Evolutionary conservation across 2,329 filamentous ascomycete species (phyloP).

Genomic region (Colletotrichum sp.): DNA sequence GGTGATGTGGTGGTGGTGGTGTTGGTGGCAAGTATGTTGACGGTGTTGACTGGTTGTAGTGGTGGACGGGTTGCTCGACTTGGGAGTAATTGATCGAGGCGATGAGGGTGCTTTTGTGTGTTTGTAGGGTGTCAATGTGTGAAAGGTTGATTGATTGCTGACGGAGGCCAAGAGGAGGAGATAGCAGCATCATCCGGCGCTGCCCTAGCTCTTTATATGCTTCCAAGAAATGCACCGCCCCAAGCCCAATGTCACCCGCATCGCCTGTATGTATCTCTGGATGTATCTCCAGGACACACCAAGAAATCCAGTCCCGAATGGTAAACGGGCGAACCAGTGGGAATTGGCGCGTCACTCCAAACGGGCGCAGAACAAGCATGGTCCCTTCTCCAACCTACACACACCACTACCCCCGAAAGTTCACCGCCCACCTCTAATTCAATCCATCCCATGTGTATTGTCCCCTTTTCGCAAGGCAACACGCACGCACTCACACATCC

Average conservation of each 20-base stretch:
- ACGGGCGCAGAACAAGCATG: conserved; percentile 13
- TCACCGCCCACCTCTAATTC: neutral
- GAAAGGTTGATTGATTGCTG: conserved; percentile 8
- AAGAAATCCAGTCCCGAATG: neutral
- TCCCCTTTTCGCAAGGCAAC: neutral
- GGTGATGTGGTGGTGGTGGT: neutral
- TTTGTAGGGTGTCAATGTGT: neutral
- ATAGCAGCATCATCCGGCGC: neutral
- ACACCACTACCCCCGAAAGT: neutral
- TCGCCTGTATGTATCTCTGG: neutral
- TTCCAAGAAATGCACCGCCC: conserved; percentile 8
- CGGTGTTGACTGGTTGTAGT: neutral
- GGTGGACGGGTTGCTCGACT: neutral
- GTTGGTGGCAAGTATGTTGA: neutral
- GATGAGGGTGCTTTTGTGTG: neutral
- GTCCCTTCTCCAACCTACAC: neutral
- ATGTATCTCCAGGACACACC: neutral
- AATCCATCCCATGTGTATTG: neutral
- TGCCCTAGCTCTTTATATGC: neutral
- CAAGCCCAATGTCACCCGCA: conserved; percentile 9
- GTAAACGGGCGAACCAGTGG: neutral
- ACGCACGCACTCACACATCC: neutral
- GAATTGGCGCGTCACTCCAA: neutral
- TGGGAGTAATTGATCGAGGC: neutral
- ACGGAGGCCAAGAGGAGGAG: neutral